phyloP scores from a whole-genome alignment of 140 eudicot genomes.

The Oenanthe javanica region DNA sequence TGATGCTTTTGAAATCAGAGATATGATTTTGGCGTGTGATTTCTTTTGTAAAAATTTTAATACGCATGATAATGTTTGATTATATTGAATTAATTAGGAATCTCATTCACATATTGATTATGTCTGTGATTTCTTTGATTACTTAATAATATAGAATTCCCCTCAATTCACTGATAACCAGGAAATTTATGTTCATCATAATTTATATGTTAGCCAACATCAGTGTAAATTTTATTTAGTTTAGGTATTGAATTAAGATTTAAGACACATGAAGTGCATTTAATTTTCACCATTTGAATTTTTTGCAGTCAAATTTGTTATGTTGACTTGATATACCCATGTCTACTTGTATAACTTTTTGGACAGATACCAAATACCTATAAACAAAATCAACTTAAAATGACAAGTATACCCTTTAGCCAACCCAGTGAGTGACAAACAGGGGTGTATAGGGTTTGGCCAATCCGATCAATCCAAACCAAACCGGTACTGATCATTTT shows the following conservation, averaged over 20 bases:
- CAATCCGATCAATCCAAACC: too few species aligned
- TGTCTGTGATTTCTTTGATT: not conserved
- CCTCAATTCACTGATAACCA: not conserved
- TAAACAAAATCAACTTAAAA: conserved; percentile 11
- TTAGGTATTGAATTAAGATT: not conserved
- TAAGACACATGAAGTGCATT: not conserved
- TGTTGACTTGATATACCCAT: not conserved
- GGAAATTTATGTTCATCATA: too few species aligned
- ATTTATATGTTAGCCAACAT: not conserved
- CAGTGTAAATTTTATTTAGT: too few species aligned
- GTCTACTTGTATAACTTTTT: too few species aligned
- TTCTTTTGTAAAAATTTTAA: not conserved
- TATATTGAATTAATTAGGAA: not conserved
- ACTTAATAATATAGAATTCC: not conserved
- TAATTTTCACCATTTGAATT: not conserved
- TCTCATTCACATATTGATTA: not conserved
- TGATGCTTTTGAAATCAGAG: too few species aligned
- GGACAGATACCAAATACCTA: not conserved
- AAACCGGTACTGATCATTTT: too few species aligned
- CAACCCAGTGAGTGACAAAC: not conserved
- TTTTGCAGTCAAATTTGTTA: not conserved
- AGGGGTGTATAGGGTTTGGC: too few species aligned
- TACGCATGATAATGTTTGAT: not conserved
- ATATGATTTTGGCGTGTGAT: not conserved
- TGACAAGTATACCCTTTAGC: conserved; percentile 25